These are phyloP conservation scores for Schoenoplectus triqueter DNA, from an alignment of 202 grass and related monocot species.

Conservation along the genomic window DNA sequence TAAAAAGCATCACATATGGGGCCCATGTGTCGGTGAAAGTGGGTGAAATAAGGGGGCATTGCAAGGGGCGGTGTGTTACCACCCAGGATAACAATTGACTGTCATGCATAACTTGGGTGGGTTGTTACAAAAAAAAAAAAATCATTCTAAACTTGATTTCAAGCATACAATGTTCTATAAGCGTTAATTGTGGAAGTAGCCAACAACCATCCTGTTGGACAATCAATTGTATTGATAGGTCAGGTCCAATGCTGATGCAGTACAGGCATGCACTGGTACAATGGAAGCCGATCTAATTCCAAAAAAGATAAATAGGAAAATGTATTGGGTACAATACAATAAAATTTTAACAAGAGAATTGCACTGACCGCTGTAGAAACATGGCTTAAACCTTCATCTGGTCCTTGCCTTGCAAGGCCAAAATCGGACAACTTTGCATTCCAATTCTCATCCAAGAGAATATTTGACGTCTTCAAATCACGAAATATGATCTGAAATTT, in stretches of 20 bases:
- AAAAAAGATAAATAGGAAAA: background rate
- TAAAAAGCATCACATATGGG: no score
- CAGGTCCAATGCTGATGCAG: background rate
- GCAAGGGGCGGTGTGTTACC: no score
- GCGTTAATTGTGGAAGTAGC: background rate
- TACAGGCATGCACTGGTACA: background rate
- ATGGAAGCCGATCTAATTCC: background rate
- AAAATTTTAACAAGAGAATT: background rate
- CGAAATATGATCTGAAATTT: constrained; percentile 91
- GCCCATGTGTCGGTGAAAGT: no score
- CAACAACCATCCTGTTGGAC: background rate
- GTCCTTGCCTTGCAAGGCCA: constrained; percentile 97
- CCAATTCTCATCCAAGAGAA: constrained; percentile 92
- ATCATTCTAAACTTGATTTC: background rate
- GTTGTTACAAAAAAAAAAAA: background rate
- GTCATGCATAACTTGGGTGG: background rate
- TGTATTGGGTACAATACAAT: background rate
- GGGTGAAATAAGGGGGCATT: no score
- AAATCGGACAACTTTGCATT: constrained; percentile 97
- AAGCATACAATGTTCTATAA: background rate
- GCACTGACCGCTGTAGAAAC: constrained; percentile 87
- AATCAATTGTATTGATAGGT: background rate
- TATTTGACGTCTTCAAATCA: constrained; percentile 93
- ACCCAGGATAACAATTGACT: background rate
- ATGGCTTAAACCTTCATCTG: constrained; percentile 85